phyloP scores from a whole-genome alignment of 352 stramenopile species.

The Globisporangium paddicum region DNA sequence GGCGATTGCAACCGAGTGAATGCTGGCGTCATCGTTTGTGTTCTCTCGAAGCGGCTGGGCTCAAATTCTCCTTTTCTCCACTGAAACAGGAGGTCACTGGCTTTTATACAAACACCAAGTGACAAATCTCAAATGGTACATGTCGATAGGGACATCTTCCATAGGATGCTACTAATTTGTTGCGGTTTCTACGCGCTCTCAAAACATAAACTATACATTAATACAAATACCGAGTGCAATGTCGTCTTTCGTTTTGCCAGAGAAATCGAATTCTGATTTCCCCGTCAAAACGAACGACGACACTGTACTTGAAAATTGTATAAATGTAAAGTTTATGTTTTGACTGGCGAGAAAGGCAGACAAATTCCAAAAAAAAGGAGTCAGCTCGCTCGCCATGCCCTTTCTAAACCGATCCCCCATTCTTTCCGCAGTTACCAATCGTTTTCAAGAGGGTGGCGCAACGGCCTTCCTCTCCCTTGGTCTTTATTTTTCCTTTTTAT shows the following conservation, averaged over 20 bases:
- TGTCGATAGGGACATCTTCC: neutral
- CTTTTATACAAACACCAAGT: neutral
- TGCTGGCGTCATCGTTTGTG: neutral
- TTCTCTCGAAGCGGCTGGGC: constrained; percentile 3
- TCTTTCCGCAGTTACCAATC: neutral
- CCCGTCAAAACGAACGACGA: too few relatives aligned
- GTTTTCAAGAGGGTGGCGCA: neutral
- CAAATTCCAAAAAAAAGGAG: neutral
- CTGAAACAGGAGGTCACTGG: neutral
- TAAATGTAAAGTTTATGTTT: too few relatives aligned
- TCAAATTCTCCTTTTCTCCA: neutral
- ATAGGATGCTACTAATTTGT: too few relatives aligned
- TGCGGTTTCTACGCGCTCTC: too few relatives aligned
- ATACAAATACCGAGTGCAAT: too few relatives aligned
- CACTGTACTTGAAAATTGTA: too few relatives aligned
- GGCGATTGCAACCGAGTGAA: constrained; percentile 1
- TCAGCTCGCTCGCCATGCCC: neutral
- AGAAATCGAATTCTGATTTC: too few relatives aligned
- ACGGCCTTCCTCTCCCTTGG: neutral
- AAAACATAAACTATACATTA: too few relatives aligned
- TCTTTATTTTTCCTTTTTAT: constrained; percentile 30
- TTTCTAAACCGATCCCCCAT: neutral
- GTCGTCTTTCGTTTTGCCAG: too few relatives aligned
- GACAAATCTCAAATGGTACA: neutral
- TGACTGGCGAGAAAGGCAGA: neutral